Conservation (phyloP, 2,329 filamentous ascomycete species). For the Ophiosphaerella herpotricha region DNA sequence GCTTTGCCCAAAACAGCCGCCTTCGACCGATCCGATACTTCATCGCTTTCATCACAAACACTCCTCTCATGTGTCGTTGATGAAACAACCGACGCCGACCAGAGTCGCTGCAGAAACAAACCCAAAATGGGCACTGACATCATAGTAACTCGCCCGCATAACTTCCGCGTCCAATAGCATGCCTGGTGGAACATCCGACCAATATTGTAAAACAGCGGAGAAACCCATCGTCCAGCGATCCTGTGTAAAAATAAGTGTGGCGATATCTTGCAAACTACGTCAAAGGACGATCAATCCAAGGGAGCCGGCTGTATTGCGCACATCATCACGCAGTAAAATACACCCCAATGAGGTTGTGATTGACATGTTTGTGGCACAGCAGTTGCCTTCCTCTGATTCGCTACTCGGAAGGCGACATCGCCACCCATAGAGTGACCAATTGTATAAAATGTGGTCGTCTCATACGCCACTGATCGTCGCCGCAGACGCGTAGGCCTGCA, state of each 20-base stretch:
- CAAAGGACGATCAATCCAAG: conserved; percentile 23
- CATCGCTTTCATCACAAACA: conserved; percentile 27
- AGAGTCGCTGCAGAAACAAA: background rate
- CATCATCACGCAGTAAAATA: conserved; percentile 32
- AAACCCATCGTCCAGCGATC: conserved; percentile 14
- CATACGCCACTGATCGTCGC: background rate
- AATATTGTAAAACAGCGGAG: conserved; percentile 12
- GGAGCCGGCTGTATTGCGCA: conserved; percentile 20
- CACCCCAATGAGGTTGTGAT: conserved; percentile 21
- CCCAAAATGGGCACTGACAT: background rate
- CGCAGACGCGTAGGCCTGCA: conserved; percentile 30
- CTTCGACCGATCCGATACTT: conserved; percentile 12
- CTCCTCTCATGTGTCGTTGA: conserved; percentile 16
- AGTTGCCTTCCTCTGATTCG: background rate
- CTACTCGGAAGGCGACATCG: conserved; percentile 5
- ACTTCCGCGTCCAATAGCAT: conserved; percentile 15
- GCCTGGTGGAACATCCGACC: conserved; percentile 15
- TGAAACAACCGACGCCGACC: conserved; percentile 11
- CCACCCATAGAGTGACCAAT: background rate
- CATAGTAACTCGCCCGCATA: conserved; percentile 13
- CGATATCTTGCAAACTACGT: conserved; percentile 23
- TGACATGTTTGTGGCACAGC: conserved; percentile 24
- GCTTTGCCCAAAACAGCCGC: conserved; percentile 28
- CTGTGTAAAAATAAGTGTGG: conserved; percentile 41
- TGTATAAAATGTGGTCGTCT: background rate